Base-by-base conservation (phyloP, 2,329 filamentous ascomycete genomes). In the Salinomyces thailandicus region DNA sequence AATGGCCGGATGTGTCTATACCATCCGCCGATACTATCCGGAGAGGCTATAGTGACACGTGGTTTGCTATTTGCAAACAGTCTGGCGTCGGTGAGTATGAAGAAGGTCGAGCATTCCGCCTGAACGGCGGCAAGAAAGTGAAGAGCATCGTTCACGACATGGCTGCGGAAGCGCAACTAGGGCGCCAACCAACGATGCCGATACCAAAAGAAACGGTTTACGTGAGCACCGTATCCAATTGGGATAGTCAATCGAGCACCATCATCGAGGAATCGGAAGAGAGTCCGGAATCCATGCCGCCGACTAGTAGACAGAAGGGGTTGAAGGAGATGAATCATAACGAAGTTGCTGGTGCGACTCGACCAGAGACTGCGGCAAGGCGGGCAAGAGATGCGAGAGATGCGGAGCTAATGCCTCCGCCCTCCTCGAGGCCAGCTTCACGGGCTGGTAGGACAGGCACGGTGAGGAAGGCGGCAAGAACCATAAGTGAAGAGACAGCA, bases 141-240 rank as follows among this genome's bases (percentile, higher is more conserved):
- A 62, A 64, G 43, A 68, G 66, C 19, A 63, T 71, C 5, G 66
- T 68, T 13, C 57, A 63, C 33, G 67, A 71, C 35, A 68, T 67
- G 46, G 64, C 67, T 38, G 62, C 61, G 39, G 67, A 71, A 45
- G 63, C 67, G 18, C 60, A 64, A 37, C 57, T 59, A 18, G 66
- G 66, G 16, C 62, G 63, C 20, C 61, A 65, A 38, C 67, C 67
- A 1, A 62, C 61, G 16, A 64, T 71, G 41, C 67, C 67, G 2
- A 68, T 71, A 37, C 61, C 64, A 2, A 57, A 60, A 22, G 66
- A 67, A 27, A 59, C 58, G 4, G 66, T 71, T 3, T 71, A 71
- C 43, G 54, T 64, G 5, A 66, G 53, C 7, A 50, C 48, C 15
- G 47, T 58, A 31, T 53, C 46, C 43, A 49, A 49, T 33, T 54